Base-by-base conservation (phyloP, 495 filamentous ascomycete species). In the Penicillium odoratum region DNA sequence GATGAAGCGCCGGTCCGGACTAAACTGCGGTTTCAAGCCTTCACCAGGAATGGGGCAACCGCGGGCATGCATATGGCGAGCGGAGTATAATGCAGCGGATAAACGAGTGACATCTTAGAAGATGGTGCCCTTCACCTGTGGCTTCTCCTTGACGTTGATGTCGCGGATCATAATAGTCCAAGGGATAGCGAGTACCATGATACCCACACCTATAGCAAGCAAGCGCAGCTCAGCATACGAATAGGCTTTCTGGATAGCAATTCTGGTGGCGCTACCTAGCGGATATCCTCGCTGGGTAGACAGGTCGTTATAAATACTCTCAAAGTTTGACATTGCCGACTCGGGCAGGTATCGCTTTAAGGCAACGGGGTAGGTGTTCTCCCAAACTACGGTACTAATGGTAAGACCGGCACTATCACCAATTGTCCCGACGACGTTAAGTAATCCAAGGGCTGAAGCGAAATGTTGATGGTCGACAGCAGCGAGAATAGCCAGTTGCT, bases 401-500 rank as follows among this genome's bases (percentile, higher is more conserved):
- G 83, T 77, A 9, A 66, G 58, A 21, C 88, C 88, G 51, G 89
- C 82, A 10, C 81, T 83, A 38, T 83, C 83, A 28, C 88, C 88
- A 25, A 90, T 75, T 51, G 65, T 77, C 44, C 78, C 69, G 59
- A 87, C 85, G 60, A 90, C 77, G 48, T 74, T 73, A 55, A 83
- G 71, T 46, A 91, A 54, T 3, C 88, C 86, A 2, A 90, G 76
- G 11, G 84, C 79, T 21, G 80, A 78, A 26, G 88, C 85, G 44
- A 90, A 74, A 59, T 88, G 73, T 55, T 88, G 77, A 56, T 90
- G 88, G 3, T 76, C 68, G 0, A 80, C 75, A 1, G 81, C 83
- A 6, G 87, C 85, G 78, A 89, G 81, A 67, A 82, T 79, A 5
- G 85, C 81, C 18, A 89, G 81, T 59, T 89, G 82, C 61, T 85